A percentile compares a stretch with the other conserved stretches of the same genome.
phyloP scores from a whole-genome alignment of 768 basidiomycete genomes.

The Trametes coccinea region DNA sequence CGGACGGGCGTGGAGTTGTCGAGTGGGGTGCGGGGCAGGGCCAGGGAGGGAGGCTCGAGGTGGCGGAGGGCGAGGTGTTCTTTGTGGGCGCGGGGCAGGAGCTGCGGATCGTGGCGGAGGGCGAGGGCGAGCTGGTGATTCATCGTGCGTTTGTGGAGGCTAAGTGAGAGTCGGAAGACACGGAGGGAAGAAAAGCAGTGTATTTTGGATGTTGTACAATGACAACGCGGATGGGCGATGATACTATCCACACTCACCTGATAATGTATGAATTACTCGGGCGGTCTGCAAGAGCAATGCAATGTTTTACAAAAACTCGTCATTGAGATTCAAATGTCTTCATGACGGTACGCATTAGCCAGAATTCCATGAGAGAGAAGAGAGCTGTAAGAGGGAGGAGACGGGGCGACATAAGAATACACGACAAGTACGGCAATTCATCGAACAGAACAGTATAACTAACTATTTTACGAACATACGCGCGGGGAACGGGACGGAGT shows the following conservation, averaged over 20 bases:
- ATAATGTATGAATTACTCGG: too few species aligned
- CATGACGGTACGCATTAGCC: constrained; percentile 12
- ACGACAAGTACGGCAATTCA: constrained; percentile 4
- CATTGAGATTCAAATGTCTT: not conserved
- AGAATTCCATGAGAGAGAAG: constrained; percentile 1
- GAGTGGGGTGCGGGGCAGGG: constrained; percentile 40
- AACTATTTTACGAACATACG: constrained; percentile 17
- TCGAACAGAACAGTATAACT: not conserved
- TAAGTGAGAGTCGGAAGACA: not conserved
- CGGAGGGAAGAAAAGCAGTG: too few species aligned
- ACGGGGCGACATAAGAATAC: constrained; percentile 21
- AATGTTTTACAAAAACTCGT: not conserved
- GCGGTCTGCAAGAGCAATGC: not conserved
- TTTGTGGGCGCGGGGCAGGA: constrained; percentile 77
- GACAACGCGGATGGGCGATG: too few species aligned
- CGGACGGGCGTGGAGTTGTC: constrained; percentile 62
- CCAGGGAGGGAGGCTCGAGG: constrained; percentile 36
- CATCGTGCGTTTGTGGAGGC: constrained; percentile 73
- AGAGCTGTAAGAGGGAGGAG: too few species aligned
- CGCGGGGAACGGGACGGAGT: constrained; percentile 7
- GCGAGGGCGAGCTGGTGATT: constrained; percentile 46
- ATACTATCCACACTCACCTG: too few species aligned
- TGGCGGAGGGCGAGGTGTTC: constrained; percentile 70
- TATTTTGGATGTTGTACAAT: too few species aligned
- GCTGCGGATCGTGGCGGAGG: constrained; percentile 45